Percentiles rank a stretch among this genome's conserved stretches.
These are phyloP conservation scores for Microcera coccophila DNA, from an alignment of 2,329 filamentous ascomycete genomes.

Conservation along the genomic window DNA sequence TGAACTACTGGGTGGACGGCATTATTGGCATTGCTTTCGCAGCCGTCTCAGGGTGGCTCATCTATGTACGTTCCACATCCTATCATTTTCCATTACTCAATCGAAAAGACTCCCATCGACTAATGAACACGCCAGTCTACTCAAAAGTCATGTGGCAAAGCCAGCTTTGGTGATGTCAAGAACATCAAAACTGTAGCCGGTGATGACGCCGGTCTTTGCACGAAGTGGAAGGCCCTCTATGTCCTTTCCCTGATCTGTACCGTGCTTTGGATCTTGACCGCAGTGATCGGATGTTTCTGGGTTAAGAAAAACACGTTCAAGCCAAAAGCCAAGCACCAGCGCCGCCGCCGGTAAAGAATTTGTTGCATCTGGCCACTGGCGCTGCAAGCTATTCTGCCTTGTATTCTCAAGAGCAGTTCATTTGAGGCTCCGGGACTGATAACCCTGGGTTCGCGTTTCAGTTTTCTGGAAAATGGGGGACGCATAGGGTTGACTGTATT, in stretches of 20 bases:
- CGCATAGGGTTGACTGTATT: too few species aligned
- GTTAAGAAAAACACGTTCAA: conserved; percentile 3
- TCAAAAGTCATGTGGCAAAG: background rate
- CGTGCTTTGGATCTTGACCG: conserved; percentile 2
- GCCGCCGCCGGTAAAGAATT: too few species aligned
- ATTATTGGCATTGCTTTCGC: background rate
- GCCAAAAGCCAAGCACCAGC: background rate
- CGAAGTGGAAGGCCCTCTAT: conserved; percentile 5
- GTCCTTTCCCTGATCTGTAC: background rate
- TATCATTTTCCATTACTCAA: too few species aligned
- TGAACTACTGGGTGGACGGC: conserved; percentile 4
- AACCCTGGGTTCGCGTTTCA: too few species aligned
- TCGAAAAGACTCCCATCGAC: background rate
- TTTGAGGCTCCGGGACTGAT: too few species aligned
- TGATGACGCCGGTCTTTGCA: background rate
- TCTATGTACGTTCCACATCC: conserved; percentile 1
- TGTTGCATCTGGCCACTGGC: too few species aligned
- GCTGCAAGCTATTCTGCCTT: too few species aligned
- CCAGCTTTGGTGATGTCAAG: background rate
- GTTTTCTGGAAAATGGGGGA: too few species aligned
- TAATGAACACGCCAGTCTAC: background rate
- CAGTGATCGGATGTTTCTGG: conserved; percentile 2
- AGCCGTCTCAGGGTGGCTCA: conserved; percentile 1
- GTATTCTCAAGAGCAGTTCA: too few species aligned
- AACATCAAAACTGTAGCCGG: background rate